These are phyloP conservation scores for Cynanchum wilfordii DNA, from an alignment of 257 asterid species.

Conservation along the genomic window DNA sequence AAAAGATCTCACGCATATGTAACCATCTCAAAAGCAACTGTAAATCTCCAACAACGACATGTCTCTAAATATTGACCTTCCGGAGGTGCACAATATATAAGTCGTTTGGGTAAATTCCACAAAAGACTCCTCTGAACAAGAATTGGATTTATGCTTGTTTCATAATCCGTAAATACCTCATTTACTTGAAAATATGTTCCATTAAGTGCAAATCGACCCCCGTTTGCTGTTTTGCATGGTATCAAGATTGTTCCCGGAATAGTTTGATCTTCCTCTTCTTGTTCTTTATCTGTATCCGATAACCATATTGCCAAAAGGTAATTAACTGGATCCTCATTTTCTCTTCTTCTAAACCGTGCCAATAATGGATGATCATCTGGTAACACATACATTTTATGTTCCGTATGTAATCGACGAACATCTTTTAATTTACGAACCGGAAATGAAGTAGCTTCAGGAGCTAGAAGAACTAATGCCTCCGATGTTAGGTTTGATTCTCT, in stretches of 20 bases:
- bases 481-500: conserved; percentile 18
- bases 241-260: conserved; percentile 57
- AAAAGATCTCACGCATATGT: not conserved
- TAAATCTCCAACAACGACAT: not conserved
- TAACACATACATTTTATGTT: conserved; percentile 46
- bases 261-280: conserved; percentile 1
- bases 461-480: conserved; percentile 22
- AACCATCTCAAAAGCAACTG: conserved; percentile 16
- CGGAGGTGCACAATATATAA: conserved; percentile 46
- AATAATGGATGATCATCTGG: conserved; percentile 57
- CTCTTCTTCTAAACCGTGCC: conserved; percentile 43
- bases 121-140: conserved; percentile 31
- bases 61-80: conserved; percentile 36
- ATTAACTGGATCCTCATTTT: conserved; percentile 38
- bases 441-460: conserved; percentile 16
- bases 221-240: conserved; percentile 56
- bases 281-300: conserved; percentile 14
- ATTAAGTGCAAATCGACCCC: conserved; percentile 62
- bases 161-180: conserved; percentile 78
- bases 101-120: conserved; percentile 25
- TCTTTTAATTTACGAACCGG: conserved; percentile 17
- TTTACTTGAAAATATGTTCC: conserved; percentile 79
- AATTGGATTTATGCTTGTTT: conserved; percentile 42
- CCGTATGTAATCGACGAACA: conserved; percentile 14
- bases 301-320: conserved; percentile 53